Percentiles rank a stretch among this genome's conserved stretches.
Conservation (phyloP, 345 rosid species). For the Brassica cretica region DNA sequence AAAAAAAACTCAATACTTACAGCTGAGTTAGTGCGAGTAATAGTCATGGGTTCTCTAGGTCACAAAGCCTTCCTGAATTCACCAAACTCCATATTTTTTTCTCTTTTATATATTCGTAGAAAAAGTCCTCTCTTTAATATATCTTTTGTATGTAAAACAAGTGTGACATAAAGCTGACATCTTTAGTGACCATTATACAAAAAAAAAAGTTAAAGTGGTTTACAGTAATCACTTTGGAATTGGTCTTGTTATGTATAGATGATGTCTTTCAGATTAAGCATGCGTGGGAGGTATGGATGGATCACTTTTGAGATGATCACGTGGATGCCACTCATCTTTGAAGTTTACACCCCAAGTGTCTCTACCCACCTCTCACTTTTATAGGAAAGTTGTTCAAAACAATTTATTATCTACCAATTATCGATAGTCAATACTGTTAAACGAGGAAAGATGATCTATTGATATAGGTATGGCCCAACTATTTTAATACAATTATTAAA, state of each 20-base stretch:
- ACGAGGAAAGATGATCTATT: too few relatives aligned
- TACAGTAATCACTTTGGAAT: conserved; percentile 19
- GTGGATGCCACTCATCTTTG: conserved; percentile 39
- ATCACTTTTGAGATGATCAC: neutral
- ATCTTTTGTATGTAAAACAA: conserved; percentile 5
- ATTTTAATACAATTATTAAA: too few relatives aligned
- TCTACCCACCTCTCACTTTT: neutral
- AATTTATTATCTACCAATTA: neutral
- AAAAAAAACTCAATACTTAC: conserved; percentile 21
- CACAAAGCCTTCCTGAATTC: conserved; percentile 14
- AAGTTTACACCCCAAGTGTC: conserved; percentile 8
- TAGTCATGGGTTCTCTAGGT: conserved; percentile 30
- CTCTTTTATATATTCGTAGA: neutral
- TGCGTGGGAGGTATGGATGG: neutral
- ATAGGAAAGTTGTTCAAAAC: conserved; percentile 2
- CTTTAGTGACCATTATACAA: conserved; percentile 13
- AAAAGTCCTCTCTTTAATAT: neutral
- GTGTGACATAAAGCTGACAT: conserved; percentile 32
- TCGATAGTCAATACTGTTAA: too few relatives aligned
- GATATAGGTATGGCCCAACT: too few relatives aligned
- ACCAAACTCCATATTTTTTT: neutral
- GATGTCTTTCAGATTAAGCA: neutral
- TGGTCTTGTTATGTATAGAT: neutral
- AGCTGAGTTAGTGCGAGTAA: conserved; percentile 1
- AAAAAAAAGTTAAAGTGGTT: conserved; percentile 9